Conservation (phyloP, 2,329 filamentous ascomycete species). For the Mycosphaerella sp. region DNA sequence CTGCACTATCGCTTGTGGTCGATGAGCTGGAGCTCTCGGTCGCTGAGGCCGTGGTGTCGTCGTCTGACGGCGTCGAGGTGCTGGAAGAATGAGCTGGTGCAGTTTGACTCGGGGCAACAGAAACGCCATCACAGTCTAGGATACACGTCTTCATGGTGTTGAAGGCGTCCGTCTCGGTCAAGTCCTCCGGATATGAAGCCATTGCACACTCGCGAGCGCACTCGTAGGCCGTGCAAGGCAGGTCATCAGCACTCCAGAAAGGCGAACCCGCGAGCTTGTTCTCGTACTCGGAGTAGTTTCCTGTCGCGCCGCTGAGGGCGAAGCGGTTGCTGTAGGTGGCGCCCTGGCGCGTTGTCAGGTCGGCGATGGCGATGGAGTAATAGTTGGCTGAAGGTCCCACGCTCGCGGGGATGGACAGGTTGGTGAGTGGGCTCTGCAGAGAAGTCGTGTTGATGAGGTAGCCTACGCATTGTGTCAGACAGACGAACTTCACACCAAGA, state of each 20-base stretch:
- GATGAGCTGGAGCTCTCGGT: constrained; percentile 5
- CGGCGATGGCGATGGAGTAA: constrained; percentile 30
- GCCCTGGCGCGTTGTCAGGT: constrained; percentile 23
- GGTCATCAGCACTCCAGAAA: constrained; percentile 28
- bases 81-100: constrained; percentile 12
- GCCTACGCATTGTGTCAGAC: constrained; percentile 18
- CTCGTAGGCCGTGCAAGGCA: constrained; percentile 28
- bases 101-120: constrained; percentile 14
- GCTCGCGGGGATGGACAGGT: constrained; percentile 31
- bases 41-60: not conserved
- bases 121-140: constrained; percentile 28
- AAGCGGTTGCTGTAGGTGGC: constrained; percentile 28
- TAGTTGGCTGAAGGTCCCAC: constrained; percentile 31
- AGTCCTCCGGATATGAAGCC: constrained; percentile 26
- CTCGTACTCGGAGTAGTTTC: constrained; percentile 30
- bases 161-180: constrained; percentile 24
- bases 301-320: constrained; percentile 27
- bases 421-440: constrained; percentile 24
- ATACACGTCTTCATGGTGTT: constrained; percentile 29
- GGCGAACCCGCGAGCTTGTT: constrained; percentile 26
- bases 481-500: not conserved
- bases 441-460: constrained; percentile 33
- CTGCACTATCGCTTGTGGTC: constrained; percentile 5
- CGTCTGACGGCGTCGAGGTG: too few species aligned
- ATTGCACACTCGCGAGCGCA: constrained; percentile 31